Base-by-base conservation (phyloP, 192 early-diverging fungal genomes). In the Entomortierella lignicola region DNA sequence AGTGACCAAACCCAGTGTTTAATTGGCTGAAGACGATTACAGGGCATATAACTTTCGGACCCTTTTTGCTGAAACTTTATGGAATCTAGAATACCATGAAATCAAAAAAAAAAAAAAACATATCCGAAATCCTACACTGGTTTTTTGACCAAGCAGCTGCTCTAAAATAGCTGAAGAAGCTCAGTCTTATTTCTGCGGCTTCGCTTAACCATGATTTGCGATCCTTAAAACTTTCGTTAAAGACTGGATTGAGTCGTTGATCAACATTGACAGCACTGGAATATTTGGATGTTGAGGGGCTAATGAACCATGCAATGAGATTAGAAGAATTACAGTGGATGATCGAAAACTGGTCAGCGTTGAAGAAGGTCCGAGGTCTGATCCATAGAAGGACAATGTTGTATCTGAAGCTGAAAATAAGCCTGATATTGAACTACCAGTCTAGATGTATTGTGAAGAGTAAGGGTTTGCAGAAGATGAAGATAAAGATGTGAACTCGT, bases 281-380 rank as follows among this genome's bases (percentile, higher is more conserved):
- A 50, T 26, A 23, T 17, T 29, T 74, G 21, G 57, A 66, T 31
- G 39, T 57, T 26, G 63, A 66, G 13, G 47, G 27, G 1, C 6
- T 74, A n/a, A n/a, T n/a, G 37, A 27, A 60, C 26, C 44, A 57
- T 27, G 42, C 18, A 7, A 61, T 74, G 32, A 61, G 65, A 21
- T 51, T 74, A 17, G 41, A 44, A 15, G 64, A 66, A 0, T 27
- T 74, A 1, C 31, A 61, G 31, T 74, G 63, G 72, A 60, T 74
- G 52, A 30, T 54, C 0, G 34, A 53, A 17, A 27, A 66, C 30
- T 74, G 72, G 72, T 55, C 54, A 8, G 26, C n/a, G 17, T 21
- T 65, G 37, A 44, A 25, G 21, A n/a, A 21, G n/a, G 47, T 73
- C 25, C 15, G 39, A 5, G 50, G 54, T 11, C 21, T 71, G 0